A percentile compares a stretch with the other conserved stretches of the same genome.
These are phyloP conservation scores for Butyriboletus loyo DNA, from an alignment of 768 basidiomycete species.

Conservation along the genomic window DNA sequence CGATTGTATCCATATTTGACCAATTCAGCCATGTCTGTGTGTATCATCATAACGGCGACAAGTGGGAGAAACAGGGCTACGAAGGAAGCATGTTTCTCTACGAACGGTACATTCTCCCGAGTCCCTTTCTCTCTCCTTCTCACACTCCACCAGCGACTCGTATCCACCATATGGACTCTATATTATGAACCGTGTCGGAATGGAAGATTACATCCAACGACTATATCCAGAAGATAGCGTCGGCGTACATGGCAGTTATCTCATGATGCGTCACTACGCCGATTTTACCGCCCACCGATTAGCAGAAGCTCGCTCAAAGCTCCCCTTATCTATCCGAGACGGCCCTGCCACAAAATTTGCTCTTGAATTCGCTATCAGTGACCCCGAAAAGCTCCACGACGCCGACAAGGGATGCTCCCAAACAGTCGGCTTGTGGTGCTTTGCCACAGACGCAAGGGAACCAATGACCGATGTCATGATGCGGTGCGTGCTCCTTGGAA, in stretches of 20 bases:
- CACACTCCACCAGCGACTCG: slow-evolving; percentile 45
- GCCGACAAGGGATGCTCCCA: slow-evolving; percentile 54
- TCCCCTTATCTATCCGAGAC: slow-evolving; percentile 24
- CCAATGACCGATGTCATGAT: slow-evolving; percentile 69
- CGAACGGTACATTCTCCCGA: slow-evolving; percentile 52
- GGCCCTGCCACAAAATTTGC: slow-evolving; percentile 46
- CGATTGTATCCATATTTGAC: slow-evolving; percentile 78
- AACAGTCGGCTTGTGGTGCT: slow-evolving; percentile 76
- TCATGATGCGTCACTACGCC: slow-evolving; percentile 73
- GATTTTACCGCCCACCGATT: slow-evolving; percentile 57
- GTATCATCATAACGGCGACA: slow-evolving; percentile 68
- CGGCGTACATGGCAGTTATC: slow-evolving; percentile 54
- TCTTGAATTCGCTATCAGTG: slow-evolving; percentile 41
- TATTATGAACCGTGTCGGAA: slow-evolving; percentile 78
- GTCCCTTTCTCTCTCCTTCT: neutral
- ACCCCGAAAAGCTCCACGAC: slow-evolving; percentile 42
- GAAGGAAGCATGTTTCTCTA: slow-evolving; percentile 91
- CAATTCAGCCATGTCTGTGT: slow-evolving; percentile 87
- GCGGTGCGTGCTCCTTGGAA: slow-evolving; percentile 42
- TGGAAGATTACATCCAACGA: slow-evolving; percentile 71
- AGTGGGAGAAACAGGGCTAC: slow-evolving; percentile 80
- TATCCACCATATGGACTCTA: slow-evolving; percentile 86
- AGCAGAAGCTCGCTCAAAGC: slow-evolving; percentile 30
- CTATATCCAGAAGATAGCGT: slow-evolving; percentile 79
- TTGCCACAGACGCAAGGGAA: slow-evolving; percentile 65